Conservation (phyloP, 148 eudicot species). For the Tetragonia tetragonoides region DNA sequence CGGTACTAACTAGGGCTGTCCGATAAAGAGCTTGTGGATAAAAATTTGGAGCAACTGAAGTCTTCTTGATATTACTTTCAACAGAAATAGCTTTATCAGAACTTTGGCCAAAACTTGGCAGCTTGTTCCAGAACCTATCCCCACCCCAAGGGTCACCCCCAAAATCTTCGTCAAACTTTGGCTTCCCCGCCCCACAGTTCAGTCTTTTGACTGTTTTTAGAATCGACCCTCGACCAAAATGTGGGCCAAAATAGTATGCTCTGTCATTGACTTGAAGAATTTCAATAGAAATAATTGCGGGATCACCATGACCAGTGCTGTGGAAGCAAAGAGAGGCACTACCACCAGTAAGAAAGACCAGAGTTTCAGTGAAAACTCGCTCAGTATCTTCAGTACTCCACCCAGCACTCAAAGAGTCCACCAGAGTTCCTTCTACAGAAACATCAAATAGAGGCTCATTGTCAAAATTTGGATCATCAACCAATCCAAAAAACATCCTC, state of each 20-base stretch:
- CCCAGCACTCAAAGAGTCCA: slow-evolving; percentile 71
- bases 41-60: slow-evolving; percentile 70
- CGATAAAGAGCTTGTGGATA: slow-evolving; percentile 86
- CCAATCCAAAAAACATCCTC: slow-evolving; percentile 73
- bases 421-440: slow-evolving; percentile 75
- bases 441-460: slow-evolving; percentile 89
- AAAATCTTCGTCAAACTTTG: slow-evolving; percentile 76
- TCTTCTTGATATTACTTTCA: slow-evolving; percentile 42
- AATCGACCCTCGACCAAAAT: slow-evolving; percentile 67
- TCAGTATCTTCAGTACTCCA: slow-evolving; percentile 87
- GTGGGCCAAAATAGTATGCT: slow-evolving; percentile 70
- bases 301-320: slow-evolving; percentile 98
- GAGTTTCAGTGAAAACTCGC: slow-evolving; percentile 72
- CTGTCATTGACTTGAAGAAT: slow-evolving; percentile 76
- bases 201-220: slow-evolving; percentile 64
- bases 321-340: slow-evolving; percentile 87
- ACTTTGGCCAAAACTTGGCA: slow-evolving; percentile 48
- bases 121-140: slow-evolving; percentile 83
- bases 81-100: slow-evolving; percentile 56
- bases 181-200: slow-evolving; percentile 57
- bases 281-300: slow-evolving; percentile 82
- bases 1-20: slow-evolving; percentile 71
- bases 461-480: slow-evolving; percentile 73
- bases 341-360: slow-evolving; percentile 63
- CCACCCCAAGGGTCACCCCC: slow-evolving; percentile 90